These are phyloP conservation scores for Jamesozyma gamospora DNA, from an alignment of 805 yeast genomes.

Conservation along the genomic window DNA sequence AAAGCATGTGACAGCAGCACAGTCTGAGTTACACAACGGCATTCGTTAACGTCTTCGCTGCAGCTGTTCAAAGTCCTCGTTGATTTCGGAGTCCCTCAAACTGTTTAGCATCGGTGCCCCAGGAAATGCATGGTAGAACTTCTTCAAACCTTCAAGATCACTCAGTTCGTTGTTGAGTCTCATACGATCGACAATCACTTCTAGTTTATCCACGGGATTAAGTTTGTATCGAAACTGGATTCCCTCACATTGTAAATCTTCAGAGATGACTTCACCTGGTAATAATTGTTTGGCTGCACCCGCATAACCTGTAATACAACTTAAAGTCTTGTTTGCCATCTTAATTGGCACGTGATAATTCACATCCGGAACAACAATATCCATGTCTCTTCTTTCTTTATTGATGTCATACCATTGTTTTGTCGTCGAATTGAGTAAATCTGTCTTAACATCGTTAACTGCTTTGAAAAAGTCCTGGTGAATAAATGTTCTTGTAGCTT, in stretches of 20 bases:
- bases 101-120: slow-evolving; percentile 61
- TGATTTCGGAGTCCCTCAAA: slow-evolving; percentile 62
- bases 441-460: slow-evolving; percentile 54
- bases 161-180: slow-evolving; percentile 61
- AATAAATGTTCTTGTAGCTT: slow-evolving; percentile 64
- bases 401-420: slow-evolving; percentile 86
- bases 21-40: too few species aligned
- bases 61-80: slow-evolving; percentile 48
- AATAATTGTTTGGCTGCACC: slow-evolving; percentile 27
- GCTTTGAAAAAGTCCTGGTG: slow-evolving; percentile 76
- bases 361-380: slow-evolving; percentile 38
- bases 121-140: slow-evolving; percentile 64
- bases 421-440: slow-evolving; percentile 63
- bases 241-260: slow-evolving; percentile 34
- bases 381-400: slow-evolving; percentile 77
- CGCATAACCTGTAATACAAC: slow-evolving; percentile 32
- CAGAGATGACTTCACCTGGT: slow-evolving; percentile 26
- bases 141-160: slow-evolving; percentile 53
- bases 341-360: slow-evolving; percentile 37
- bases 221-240: slow-evolving; percentile 34
- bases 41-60: background rate
- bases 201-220: slow-evolving; percentile 32
- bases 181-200: slow-evolving; percentile 57
- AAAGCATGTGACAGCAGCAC: too few species aligned
- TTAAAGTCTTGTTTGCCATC: slow-evolving; percentile 24